Percentiles rank a stretch among this genome's conserved stretches.
phyloP scores from a whole-genome alignment of 163 green algal genomes.

The Chlorella variabilis region DNA sequence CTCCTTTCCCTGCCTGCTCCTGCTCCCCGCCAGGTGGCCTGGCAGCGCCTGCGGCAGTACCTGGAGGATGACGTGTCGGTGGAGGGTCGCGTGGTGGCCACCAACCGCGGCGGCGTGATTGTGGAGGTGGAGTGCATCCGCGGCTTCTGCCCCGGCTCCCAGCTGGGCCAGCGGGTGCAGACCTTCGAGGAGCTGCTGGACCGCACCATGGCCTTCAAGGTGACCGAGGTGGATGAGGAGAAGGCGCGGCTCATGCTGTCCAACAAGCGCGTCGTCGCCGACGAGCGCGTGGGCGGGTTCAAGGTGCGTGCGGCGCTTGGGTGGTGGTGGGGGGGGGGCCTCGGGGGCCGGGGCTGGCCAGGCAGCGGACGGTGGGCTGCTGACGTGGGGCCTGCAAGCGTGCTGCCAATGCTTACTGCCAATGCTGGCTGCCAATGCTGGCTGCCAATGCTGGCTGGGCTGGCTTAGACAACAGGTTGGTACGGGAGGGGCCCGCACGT shows the following conservation, averaged over 20 bases:
- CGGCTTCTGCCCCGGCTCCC: constrained; percentile 92
- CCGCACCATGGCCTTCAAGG: constrained; percentile 86
- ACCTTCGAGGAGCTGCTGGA: constrained; percentile 83
- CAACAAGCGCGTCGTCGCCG: constrained; percentile 60
- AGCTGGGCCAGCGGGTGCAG: constrained; percentile 71
- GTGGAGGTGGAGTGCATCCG: constrained; percentile 84
- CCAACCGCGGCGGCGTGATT: constrained; percentile 85
- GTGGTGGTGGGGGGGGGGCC: too few species aligned
- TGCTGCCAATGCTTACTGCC: too few species aligned
- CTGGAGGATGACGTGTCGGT: constrained; percentile 82
- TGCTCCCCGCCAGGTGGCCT: constrained; percentile 59
- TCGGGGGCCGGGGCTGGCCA: too few species aligned
- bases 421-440: neutral
- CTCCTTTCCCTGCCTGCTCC: neutral
- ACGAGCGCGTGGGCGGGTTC: constrained; percentile 30
- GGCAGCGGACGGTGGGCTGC: too few species aligned
- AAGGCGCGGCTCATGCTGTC: constrained; percentile 85
- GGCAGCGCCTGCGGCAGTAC: constrained; percentile 84
- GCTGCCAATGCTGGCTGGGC: too few species aligned
- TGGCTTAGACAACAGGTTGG: too few species aligned
- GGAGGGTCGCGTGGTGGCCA: constrained; percentile 52
- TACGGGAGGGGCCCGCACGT: too few species aligned
- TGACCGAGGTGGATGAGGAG: constrained; percentile 93
- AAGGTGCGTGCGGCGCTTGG: constrained; percentile 25
- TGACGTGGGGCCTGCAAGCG: too few species aligned